A percentile compares a stretch with the other conserved stretches of the same genome.
These are phyloP conservation scores for Eragrostis nindensis DNA, from an alignment of 176 grass and related monocot genomes.

Conservation along the genomic window DNA sequence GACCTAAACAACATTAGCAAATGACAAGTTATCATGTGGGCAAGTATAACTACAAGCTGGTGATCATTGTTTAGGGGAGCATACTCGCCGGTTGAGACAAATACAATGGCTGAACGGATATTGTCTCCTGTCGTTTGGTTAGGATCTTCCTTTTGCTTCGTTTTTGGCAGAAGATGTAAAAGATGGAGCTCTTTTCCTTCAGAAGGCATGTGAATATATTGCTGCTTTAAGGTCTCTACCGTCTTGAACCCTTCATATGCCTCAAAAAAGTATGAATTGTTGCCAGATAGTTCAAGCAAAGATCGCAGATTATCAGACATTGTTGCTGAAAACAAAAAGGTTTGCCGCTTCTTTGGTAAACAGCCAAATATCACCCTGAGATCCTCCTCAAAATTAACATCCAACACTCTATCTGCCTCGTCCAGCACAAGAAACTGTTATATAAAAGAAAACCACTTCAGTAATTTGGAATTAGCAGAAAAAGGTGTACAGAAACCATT, in stretches of 20 bases:
- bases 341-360: constrained; percentile 82
- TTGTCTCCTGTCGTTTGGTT: background rate
- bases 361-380: constrained; percentile 76
- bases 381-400: constrained; percentile 92
- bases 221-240: constrained; percentile 78
- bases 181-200: constrained; percentile 87
- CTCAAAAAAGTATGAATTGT: constrained; percentile 85
- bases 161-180: constrained; percentile 73
- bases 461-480: background rate
- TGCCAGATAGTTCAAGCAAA: constrained; percentile 81
- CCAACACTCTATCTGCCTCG: constrained; percentile 90
- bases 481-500: constrained; percentile 28
- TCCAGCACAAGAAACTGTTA: constrained; percentile 94
- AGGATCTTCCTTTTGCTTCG: constrained; percentile 45
- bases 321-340: constrained; percentile 94
- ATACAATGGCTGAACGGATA: constrained; percentile 77
- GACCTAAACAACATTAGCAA: constrained; percentile 12
- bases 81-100: constrained; percentile 88
- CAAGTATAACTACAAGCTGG: constrained; percentile 61
- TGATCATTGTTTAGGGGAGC: constrained; percentile 19
- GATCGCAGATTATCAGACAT: constrained; percentile 84
- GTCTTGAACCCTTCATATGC: constrained; percentile 94
- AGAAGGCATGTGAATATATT: constrained; percentile 66
- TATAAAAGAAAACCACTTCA: constrained; percentile 17
- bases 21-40: constrained; percentile 8